These are phyloP conservation scores for Phlyctochytrium bullatum DNA, from an alignment of 192 early-diverging fungal species.

Conservation along the genomic window DNA sequence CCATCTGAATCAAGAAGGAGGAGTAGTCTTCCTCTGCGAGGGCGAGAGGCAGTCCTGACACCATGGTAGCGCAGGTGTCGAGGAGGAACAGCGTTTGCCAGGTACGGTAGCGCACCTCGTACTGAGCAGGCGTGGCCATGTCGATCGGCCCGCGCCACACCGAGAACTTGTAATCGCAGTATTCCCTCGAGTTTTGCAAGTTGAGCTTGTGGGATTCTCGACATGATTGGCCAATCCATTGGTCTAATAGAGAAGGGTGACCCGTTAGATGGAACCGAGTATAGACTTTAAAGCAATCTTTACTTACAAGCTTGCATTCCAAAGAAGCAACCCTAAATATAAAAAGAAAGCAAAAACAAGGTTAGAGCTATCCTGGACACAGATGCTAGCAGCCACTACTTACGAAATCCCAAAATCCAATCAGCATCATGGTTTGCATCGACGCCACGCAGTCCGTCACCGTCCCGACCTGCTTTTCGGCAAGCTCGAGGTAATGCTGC, in stretches of 20 bases:
- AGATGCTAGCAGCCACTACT: neutral
- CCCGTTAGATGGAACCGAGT: no score
- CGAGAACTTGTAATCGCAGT: neutral
- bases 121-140: neutral
- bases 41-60: neutral
- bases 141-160: neutral
- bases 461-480: neutral
- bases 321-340: neutral
- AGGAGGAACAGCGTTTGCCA: neutral
- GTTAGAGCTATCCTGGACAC: neutral
- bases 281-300: no score
- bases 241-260: neutral
- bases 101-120: neutral
- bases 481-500: slow-evolving; percentile 1
- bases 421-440: neutral
- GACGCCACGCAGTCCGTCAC: neutral
- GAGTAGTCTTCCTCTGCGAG: neutral
- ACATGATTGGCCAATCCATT: neutral
- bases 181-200: neutral
- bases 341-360: neutral
- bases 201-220: neutral
- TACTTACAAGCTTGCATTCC: slow-evolving; percentile 1
- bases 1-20: neutral
- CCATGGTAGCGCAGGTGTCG: neutral
- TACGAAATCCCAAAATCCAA: slow-evolving; percentile 6